phyloP scores from a whole-genome alignment of 2,329 filamentous ascomycete genomes.

The Pseudopithomyces maydicus region DNA sequence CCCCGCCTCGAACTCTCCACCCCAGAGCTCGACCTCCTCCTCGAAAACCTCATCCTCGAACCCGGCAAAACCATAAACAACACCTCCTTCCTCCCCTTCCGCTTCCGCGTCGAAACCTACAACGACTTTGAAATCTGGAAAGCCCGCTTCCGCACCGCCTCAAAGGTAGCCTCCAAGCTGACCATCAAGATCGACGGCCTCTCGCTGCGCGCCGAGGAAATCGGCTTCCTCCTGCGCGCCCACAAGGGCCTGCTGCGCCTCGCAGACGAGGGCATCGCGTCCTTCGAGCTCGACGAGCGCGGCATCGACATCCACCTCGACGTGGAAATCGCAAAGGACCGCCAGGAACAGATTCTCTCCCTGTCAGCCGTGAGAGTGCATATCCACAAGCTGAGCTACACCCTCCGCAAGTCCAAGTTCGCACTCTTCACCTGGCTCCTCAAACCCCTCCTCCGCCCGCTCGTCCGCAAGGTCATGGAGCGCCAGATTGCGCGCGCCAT shows the following conservation, averaged over 20 bases:
- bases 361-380: constrained; percentile 76
- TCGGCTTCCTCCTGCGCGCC: constrained; percentile 86
- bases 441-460: constrained; percentile 80
- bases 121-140: constrained; percentile 89
- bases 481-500: constrained; percentile 75
- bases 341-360: constrained; percentile 79
- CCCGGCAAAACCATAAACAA: constrained; percentile 83
- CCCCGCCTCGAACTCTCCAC: constrained; percentile 86
- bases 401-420: constrained; percentile 74
- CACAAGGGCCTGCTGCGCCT: constrained; percentile 77
- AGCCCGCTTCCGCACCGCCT: constrained; percentile 70
- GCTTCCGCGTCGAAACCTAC: constrained; percentile 78
- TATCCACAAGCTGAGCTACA: constrained; percentile 87
- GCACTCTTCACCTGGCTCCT: constrained; percentile 79
- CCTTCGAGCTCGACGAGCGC: constrained; percentile 82
- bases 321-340: constrained; percentile 78
- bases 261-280: constrained; percentile 82
- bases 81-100: constrained; percentile 87
- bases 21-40: constrained; percentile 79
- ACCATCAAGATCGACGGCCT: constrained; percentile 82
- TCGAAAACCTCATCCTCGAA: constrained; percentile 90
- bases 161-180: constrained; percentile 71
- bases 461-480: constrained; percentile 80
- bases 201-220: constrained; percentile 80
- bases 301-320: constrained; percentile 88